phyloP scores from a whole-genome alignment of 2,329 filamentous ascomycete species.

The Phoma sp. region DNA sequence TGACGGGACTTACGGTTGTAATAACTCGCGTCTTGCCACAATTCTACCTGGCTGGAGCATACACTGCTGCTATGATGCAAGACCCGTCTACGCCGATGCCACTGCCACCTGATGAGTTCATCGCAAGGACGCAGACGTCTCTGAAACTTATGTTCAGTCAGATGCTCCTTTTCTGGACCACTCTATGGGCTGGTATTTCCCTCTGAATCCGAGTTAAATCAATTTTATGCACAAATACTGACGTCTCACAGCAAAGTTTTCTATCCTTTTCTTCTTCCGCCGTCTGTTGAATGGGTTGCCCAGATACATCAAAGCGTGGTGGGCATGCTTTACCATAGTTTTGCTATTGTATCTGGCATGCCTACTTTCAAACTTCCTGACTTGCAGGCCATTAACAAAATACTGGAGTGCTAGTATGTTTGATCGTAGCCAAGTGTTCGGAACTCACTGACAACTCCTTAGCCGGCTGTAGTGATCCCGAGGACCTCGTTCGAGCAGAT shows the following conservation, averaged over 20 bases:
- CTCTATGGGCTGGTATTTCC: constrained; percentile 7
- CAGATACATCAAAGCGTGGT: constrained; percentile 2
- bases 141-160: constrained; percentile 15
- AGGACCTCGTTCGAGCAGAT: constrained; percentile 1
- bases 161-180: constrained; percentile 17
- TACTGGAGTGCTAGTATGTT: constrained; percentile 1
- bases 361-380: constrained; percentile 12
- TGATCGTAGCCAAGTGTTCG: not conserved
- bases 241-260: not conserved
- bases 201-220: not conserved
- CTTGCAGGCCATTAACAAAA: constrained; percentile 3
- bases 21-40: constrained; percentile 10
- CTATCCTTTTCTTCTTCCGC: constrained; percentile 6
- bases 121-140: not conserved
- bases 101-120: not conserved
- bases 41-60: constrained; percentile 6
- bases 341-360: constrained; percentile 10
- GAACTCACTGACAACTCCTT: not conserved
- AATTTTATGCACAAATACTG: too few species aligned
- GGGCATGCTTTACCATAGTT: constrained; percentile 4
- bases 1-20: not conserved
- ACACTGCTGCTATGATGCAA: not conserved
- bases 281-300: not conserved
- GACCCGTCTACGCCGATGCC: constrained; percentile 1
- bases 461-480: not conserved